Evolutionary conservation across 108 stramenopile species (phyloP).

Genomic region (Conticribra weissflogii): DNA sequence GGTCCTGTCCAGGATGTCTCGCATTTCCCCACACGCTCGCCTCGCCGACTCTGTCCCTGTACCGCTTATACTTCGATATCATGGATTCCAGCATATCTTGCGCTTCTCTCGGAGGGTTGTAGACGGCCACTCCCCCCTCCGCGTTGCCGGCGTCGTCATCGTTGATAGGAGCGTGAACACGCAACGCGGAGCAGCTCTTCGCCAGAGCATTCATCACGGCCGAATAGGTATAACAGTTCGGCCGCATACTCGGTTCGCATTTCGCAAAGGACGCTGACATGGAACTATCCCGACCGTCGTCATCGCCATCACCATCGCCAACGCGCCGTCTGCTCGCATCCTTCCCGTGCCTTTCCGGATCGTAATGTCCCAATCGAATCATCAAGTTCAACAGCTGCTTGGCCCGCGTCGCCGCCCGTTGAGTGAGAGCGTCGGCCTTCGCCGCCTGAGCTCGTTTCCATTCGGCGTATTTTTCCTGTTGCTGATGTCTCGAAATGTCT

Average conservation of each 20-base stretch:
- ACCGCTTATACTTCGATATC: constrained; percentile 42
- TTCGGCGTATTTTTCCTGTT: constrained; percentile 20
- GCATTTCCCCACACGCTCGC: constrained; percentile 13
- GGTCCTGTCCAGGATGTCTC: constrained; percentile 2
- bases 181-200: constrained; percentile 50
- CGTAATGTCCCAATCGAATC: constrained; percentile 47
- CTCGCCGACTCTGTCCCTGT: constrained; percentile 41
- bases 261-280: constrained; percentile 8
- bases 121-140: not conserved
- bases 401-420: constrained; percentile 37
- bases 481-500: constrained; percentile 2
- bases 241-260: constrained; percentile 45
- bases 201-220: constrained; percentile 64
- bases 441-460: constrained; percentile 39
- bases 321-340: no score
- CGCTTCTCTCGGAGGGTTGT: constrained; percentile 50
- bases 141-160: not conserved
- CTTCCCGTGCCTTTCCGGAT: constrained; percentile 7
- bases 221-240: constrained; percentile 56
- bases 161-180: not conserved
- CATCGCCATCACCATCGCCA: no score
- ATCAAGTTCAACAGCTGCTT: constrained; percentile 48
- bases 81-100: constrained; percentile 50
- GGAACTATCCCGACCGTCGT: not conserved
- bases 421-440: constrained; percentile 44